A percentile compares a stretch with the other conserved stretches of the same genome.
Conservation (phyloP, 345 rosid genomes). For the Sonneratia alba region DNA sequence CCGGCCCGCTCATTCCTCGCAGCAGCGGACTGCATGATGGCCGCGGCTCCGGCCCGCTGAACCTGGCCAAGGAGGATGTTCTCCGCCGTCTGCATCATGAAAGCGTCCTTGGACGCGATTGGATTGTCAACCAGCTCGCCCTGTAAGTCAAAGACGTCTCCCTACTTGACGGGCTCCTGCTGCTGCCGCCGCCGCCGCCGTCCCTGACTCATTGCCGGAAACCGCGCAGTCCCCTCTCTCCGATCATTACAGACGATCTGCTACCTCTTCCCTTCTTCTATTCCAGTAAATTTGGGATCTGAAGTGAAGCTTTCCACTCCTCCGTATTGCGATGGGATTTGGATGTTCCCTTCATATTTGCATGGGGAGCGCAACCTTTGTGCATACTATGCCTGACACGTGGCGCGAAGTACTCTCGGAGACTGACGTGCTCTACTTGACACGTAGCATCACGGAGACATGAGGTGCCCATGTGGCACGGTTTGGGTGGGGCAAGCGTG, state of each 20-base stretch:
- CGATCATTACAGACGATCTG: too few species aligned
- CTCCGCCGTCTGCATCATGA: slow-evolving; percentile 32
- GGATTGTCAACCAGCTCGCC: slow-evolving; percentile 22
- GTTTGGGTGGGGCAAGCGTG: too few species aligned
- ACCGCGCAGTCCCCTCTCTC: neutral
- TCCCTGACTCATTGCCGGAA: slow-evolving; percentile 2
- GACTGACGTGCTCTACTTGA: too few species aligned
- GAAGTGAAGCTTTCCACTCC: neutral
- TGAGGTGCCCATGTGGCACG: too few species aligned
- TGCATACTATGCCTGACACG: neutral
- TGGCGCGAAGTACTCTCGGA: neutral
- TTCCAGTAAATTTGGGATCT: neutral
- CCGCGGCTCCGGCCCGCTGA: slow-evolving; percentile 14
- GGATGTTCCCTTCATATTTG: neutral
- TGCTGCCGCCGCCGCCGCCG: slow-evolving; percentile 5
- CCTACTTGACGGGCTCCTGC: slow-evolving; percentile 24
- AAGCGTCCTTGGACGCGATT: slow-evolving; percentile 24
- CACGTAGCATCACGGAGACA: too few species aligned
- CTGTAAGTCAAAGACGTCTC: slow-evolving; percentile 21
- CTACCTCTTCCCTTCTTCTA: neutral
- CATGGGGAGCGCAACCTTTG: neutral
- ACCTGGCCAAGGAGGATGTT: slow-evolving; percentile 18
- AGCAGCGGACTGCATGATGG: slow-evolving; percentile 31
- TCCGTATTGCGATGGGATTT: too few species aligned
- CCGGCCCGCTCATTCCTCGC: slow-evolving; percentile 23